Percentiles rank a stretch among this genome's conserved stretches.
Conservation (phyloP, 208 protist species). For the Lotmaria passim region DNA sequence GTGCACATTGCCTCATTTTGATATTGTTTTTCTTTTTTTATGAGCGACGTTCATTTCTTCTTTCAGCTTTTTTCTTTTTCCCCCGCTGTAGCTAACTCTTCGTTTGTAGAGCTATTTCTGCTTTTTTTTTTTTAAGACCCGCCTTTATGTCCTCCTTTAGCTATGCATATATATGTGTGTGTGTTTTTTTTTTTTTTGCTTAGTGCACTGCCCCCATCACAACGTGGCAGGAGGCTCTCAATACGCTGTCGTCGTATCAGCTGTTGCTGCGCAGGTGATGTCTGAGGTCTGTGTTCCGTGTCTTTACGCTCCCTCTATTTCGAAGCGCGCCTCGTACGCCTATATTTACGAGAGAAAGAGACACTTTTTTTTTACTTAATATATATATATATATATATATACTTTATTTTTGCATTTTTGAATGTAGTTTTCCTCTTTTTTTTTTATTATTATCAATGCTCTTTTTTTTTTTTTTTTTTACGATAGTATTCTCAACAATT, state of each 20-base stretch:
- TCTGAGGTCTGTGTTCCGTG: no score
- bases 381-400: constrained; percentile 14
- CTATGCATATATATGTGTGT: neutral
- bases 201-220: no score
- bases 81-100: constrained; percentile 1
- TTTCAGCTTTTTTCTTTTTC: constrained; percentile 10
- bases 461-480: no score
- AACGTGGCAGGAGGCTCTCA: no score
- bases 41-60: neutral
- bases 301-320: no score
- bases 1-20: neutral
- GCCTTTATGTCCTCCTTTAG: neutral
- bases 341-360: no score
- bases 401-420: neutral
- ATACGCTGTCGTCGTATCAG: no score
- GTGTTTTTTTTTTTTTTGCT: constrained; percentile 12
- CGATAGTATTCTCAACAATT: no score
- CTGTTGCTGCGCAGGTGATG: no score
- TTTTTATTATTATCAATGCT: neutral
- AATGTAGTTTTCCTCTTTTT: neutral
- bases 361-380: no score
- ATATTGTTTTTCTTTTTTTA: constrained; percentile 13
- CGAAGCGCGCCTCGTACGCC: neutral
- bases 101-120: neutral
- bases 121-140: neutral